Percentiles rank a stretch among this genome's conserved stretches.
Conservation (phyloP, 306 rosid genomes). For the Trifolium pratense region DNA sequence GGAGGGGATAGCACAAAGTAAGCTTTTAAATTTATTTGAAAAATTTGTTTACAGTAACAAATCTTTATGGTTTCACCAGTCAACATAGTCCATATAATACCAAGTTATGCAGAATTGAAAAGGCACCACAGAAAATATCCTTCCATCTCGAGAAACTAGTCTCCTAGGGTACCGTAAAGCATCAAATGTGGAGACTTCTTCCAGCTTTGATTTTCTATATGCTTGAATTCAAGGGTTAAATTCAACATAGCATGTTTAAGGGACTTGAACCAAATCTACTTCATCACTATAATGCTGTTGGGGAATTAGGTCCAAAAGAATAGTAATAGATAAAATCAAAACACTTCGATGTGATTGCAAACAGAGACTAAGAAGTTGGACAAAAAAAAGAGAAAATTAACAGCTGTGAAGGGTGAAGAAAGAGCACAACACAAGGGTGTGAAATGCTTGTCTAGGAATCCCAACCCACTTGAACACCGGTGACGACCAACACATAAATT, state of each 20-base stretch:
- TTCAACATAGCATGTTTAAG: background rate
- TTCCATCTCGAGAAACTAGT: background rate
- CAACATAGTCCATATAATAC: background rate
- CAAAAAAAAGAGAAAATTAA: background rate
- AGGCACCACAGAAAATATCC: background rate
- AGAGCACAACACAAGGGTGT: background rate
- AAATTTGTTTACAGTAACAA: conserved; percentile 4
- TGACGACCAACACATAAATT: background rate
- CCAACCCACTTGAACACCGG: background rate
- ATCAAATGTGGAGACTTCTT: background rate
- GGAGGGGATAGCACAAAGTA: background rate
- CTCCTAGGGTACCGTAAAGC: background rate
- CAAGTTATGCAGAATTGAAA: background rate
- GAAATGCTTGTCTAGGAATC: background rate
- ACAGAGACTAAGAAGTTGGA: background rate
- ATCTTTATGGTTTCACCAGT: background rate
- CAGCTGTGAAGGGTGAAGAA: background rate
- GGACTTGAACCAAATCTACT: background rate
- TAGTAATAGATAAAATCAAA: background rate
- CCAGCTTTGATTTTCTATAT: background rate
- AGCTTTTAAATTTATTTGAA: background rate
- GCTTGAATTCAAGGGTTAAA: background rate
- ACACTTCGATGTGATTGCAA: background rate
- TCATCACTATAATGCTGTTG: background rate
- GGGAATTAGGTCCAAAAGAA: background rate